phyloP scores from a whole-genome alignment of 306 rosid species.

The Fagus sylvatica region DNA sequence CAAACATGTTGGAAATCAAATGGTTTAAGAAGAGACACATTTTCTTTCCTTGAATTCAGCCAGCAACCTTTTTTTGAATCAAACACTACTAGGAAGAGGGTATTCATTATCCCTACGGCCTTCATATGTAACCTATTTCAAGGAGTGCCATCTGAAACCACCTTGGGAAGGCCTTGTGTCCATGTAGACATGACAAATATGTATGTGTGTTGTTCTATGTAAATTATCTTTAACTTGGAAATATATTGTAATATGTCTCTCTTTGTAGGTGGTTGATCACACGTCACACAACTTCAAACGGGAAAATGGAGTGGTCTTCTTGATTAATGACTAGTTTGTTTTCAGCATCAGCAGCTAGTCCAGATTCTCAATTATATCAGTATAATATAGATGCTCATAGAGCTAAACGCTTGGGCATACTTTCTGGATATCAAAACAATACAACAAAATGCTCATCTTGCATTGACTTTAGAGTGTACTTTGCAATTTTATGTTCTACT shows the following conservation, averaged over 20 bases:
- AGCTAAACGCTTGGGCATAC: neutral
- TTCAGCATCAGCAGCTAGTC: slow-evolving; percentile 4
- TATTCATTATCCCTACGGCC: neutral
- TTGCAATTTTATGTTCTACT: neutral
- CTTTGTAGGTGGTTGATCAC: slow-evolving; percentile 64
- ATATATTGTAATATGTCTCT: neutral
- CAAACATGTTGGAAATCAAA: too few relatives aligned
- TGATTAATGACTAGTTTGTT: slow-evolving; percentile 48
- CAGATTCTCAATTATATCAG: neutral
- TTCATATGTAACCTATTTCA: neutral
- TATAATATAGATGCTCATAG: neutral
- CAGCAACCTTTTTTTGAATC: neutral
- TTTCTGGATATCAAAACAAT: neutral
- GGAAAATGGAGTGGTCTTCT: slow-evolving; percentile 48
- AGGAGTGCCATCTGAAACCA: too few relatives aligned
- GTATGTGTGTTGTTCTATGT: neutral
- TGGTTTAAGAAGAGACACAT: too few relatives aligned
- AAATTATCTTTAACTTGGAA: neutral
- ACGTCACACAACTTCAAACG: slow-evolving; percentile 53
- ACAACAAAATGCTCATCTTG: neutral
- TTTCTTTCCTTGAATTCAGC: neutral
- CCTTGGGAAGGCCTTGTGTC: too few relatives aligned
- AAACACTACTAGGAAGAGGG: neutral
- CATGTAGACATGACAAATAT: neutral
- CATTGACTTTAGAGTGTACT: too few relatives aligned